A percentile compares a stretch with the other conserved stretches of the same genome.
Evolutionary conservation across 2,329 filamentous ascomycete species (phyloP).

Genomic region (Aureobasidium namibiae): DNA sequence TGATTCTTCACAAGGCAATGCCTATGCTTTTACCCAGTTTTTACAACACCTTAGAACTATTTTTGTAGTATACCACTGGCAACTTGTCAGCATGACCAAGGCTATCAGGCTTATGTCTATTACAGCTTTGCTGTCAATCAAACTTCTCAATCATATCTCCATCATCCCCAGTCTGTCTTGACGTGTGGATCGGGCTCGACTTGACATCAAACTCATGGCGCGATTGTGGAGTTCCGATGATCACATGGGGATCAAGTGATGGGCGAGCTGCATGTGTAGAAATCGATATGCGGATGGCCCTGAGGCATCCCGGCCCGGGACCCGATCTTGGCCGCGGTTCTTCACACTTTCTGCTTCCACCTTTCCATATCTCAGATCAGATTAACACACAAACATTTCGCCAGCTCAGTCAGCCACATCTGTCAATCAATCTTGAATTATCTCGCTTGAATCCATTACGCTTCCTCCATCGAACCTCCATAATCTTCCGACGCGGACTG

Average conservation of each 20-base stretch:
- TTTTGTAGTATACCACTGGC: slow-evolving; percentile 9
- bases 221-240: no score
- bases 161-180: not conserved
- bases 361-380: not conserved
- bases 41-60: slow-evolving; percentile 1
- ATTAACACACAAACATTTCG: not conserved
- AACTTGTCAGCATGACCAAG: not conserved
- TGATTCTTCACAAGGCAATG: not conserved
- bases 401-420: not conserved
- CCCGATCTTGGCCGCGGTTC: not conserved
- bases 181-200: not conserved
- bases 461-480: no score
- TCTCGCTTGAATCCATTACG: no score
- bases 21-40: not conserved
- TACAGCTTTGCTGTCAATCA: not conserved
- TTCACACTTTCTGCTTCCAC: no score
- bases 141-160: not conserved
- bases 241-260: no score
- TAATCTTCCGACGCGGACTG: no score
- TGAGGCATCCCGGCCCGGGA: not conserved
- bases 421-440: no score
- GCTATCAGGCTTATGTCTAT: not conserved
- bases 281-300: no score
- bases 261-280: no score
- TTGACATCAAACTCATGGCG: not conserved